Evolutionary conservation across 352 stramenopile species (phyloP).

Genomic region (Phytopythium cucurbitacearum): DNA sequence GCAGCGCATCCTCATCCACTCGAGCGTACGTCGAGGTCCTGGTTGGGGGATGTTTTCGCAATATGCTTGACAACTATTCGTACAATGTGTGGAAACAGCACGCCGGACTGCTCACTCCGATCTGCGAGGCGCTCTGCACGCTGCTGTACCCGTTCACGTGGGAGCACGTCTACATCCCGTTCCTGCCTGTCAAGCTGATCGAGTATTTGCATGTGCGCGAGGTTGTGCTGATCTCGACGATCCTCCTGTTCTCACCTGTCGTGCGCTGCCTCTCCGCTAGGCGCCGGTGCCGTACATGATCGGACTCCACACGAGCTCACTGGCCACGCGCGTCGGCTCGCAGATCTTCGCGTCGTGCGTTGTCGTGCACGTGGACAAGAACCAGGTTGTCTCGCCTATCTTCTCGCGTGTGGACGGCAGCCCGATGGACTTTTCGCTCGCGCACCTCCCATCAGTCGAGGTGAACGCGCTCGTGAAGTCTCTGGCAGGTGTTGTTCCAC

Average conservation of each 20-base stretch:
- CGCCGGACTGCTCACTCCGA: slow-evolving; percentile 58
- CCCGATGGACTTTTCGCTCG: slow-evolving; percentile 51
- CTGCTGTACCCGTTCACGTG: slow-evolving; percentile 82
- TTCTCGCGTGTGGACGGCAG: slow-evolving; percentile 43
- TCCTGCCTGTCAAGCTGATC: slow-evolving; percentile 76
- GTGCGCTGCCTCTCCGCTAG: slow-evolving; percentile 13
- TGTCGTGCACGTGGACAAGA: slow-evolving; percentile 79
- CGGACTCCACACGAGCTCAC: slow-evolving; percentile 77
- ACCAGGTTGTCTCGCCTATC: slow-evolving; percentile 78
- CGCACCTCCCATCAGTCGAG: slow-evolving; percentile 40
- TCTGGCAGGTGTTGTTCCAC: slow-evolving; percentile 37
- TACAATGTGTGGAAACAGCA: slow-evolving; percentile 23
- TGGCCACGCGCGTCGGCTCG: slow-evolving; percentile 60
- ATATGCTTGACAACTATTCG: neutral
- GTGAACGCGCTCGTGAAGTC: slow-evolving; percentile 30
- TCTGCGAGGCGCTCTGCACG: slow-evolving; percentile 74
- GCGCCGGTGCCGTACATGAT: slow-evolving; percentile 85
- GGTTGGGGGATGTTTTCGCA: too few species aligned
- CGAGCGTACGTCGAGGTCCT: slow-evolving; percentile 36
- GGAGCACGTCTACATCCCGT: slow-evolving; percentile 86
- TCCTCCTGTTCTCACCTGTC: neutral
- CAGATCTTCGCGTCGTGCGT: slow-evolving; percentile 81
- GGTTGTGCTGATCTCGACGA: neutral
- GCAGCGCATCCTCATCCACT: slow-evolving; percentile 80
- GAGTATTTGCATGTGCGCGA: slow-evolving; percentile 69